Conservation (phyloP, 208 protist genomes). For the Blastocrithidia nonstop region DNA sequence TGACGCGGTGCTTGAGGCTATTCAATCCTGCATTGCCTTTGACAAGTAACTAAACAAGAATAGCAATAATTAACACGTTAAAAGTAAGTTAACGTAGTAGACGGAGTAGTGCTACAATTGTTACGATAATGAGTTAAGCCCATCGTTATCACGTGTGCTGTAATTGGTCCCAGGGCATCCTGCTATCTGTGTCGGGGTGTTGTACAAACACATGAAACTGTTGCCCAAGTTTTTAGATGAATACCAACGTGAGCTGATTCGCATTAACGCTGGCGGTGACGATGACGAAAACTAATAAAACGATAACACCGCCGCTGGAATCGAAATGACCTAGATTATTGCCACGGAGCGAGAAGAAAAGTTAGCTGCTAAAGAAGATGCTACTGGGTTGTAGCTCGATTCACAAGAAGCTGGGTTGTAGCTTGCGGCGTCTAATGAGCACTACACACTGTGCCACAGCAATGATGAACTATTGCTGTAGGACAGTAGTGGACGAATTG, state of each 20-base stretch:
- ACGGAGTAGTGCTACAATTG: neutral
- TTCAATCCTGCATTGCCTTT: constrained; percentile 19
- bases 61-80: too few relatives aligned
- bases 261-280: constrained; percentile 69
- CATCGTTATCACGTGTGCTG: constrained; percentile 23
- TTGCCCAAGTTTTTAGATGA: constrained; percentile 76
- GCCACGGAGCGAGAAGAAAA: neutral
- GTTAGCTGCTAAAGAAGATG: neutral
- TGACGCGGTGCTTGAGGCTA: constrained; percentile 10
- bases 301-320: constrained; percentile 5
- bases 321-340: constrained; percentile 6
- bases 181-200: constrained; percentile 49
- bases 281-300: constrained; percentile 20
- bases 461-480: constrained; percentile 66
- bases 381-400: neutral
- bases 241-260: constrained; percentile 73
- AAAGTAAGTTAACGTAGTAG: too few relatives aligned
- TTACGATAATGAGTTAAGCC: neutral
- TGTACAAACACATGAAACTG: constrained; percentile 85
- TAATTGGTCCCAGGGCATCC: constrained; percentile 41
- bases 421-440: constrained; percentile 13
- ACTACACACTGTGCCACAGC: constrained; percentile 28
- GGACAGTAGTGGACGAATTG: constrained; percentile 65
- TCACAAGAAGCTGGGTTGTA: constrained; percentile 8
- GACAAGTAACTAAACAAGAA: neutral